These are phyloP conservation scores for Saitozyma podzolica DNA, from an alignment of 768 basidiomycete genomes.

Conservation along the genomic window DNA sequence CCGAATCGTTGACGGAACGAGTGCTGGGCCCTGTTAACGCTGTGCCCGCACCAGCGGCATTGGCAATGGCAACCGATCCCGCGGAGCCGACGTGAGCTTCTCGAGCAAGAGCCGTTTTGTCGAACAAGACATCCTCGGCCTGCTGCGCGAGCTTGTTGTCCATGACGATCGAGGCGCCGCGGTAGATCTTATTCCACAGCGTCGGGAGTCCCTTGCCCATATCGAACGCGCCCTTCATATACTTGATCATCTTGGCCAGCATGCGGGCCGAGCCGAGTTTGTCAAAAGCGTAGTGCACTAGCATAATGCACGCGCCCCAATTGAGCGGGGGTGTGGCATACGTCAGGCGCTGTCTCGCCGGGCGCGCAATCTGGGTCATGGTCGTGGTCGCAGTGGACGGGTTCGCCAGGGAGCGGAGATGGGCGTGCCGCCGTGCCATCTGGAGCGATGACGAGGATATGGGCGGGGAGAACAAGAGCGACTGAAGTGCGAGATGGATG, in stretches of 20 bases:
- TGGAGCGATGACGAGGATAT: conserved; percentile 28
- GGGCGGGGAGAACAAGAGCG: conserved; percentile 46
- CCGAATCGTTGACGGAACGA: background rate
- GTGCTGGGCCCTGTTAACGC: background rate
- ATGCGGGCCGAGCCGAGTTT: conserved; percentile 16
- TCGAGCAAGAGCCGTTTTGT: conserved; percentile 4
- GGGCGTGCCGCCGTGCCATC: conserved; percentile 9
- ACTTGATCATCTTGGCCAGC: conserved; percentile 21
- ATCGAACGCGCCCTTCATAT: conserved; percentile 27
- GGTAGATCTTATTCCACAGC: conserved; percentile 23
- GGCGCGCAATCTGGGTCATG: background rate
- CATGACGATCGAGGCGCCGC: conserved; percentile 15
- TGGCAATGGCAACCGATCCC: background rate
- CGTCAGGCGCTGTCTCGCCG: background rate
- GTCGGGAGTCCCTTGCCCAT: conserved; percentile 15
- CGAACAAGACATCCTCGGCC: conserved; percentile 21
- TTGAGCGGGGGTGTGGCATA: conserved; percentile 39
- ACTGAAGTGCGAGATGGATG: conserved; percentile 45
- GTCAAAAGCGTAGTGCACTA: conserved; percentile 34
- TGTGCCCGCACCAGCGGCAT: too few species aligned
- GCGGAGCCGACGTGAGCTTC: background rate
- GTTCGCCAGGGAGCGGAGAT: background rate
- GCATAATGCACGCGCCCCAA: conserved; percentile 26
- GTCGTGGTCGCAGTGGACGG: conserved; percentile 2
- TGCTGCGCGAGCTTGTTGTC: conserved; percentile 19